Percentiles rank a stretch among this genome's conserved stretches.
phyloP scores from a whole-genome alignment of 352 stramenopile species.

The Phytopythium cucurbitacearum region DNA sequence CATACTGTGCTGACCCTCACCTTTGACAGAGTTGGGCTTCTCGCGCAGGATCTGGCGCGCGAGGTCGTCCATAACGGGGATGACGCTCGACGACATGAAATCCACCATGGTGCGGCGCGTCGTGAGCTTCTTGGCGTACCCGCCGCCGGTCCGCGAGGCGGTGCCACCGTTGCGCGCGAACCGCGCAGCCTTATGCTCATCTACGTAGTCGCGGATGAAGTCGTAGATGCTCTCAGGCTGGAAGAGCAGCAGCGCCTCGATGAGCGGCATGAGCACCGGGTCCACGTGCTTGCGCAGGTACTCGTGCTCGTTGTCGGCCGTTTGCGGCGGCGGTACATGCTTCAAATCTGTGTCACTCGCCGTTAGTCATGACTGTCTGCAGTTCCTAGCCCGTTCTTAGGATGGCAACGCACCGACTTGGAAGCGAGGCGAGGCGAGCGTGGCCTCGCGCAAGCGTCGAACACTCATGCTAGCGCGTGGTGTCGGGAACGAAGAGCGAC shows the following conservation, averaged over 20 bases:
- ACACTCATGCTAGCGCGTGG: slow-evolving; percentile 1
- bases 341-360: background rate
- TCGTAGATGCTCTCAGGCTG: slow-evolving; percentile 78
- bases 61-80: slow-evolving; percentile 83
- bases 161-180: slow-evolving; percentile 16
- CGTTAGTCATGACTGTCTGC: background rate
- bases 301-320: slow-evolving; percentile 65
- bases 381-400: background rate
- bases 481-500: too few species aligned
- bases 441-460: slow-evolving; percentile 1
- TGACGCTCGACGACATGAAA: slow-evolving; percentile 82
- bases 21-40: slow-evolving; percentile 56
- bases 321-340: slow-evolving; percentile 9
- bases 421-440: slow-evolving; percentile 5
- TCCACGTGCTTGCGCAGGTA: slow-evolving; percentile 76
- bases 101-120: slow-evolving; percentile 76
- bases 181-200: slow-evolving; percentile 41
- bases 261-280: slow-evolving; percentile 78
- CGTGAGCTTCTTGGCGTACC: slow-evolving; percentile 63
- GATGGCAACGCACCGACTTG: slow-evolving; percentile 2
- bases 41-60: slow-evolving; percentile 74
- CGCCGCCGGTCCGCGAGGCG: slow-evolving; percentile 15
- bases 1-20: slow-evolving; percentile 15
- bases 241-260: slow-evolving; percentile 74
- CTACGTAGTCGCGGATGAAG: slow-evolving; percentile 78